Evolutionary conservation across 2,329 filamentous ascomycete genomes (phyloP).

Genomic region (Phialophora verrucosa): DNA sequence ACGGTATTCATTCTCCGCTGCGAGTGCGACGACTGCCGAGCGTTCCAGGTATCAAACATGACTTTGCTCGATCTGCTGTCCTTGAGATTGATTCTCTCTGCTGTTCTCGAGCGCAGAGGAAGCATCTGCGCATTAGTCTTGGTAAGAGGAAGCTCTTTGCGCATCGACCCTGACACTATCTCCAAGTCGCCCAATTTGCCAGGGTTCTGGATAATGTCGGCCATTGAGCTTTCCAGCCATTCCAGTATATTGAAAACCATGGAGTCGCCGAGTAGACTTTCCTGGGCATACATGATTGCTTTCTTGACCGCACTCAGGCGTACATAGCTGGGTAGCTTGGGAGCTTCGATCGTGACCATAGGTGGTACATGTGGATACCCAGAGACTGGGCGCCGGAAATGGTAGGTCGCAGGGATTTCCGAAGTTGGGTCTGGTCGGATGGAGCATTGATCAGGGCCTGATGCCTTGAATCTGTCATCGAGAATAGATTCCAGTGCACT

Average conservation of each 20-base stretch:
- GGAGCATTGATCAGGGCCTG: constrained; percentile 69
- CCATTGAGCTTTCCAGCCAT: constrained; percentile 87
- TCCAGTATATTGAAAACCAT: constrained; percentile 91
- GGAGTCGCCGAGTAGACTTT: constrained; percentile 77
- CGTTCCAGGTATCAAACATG: constrained; percentile 68
- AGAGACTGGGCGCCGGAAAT: constrained; percentile 71
- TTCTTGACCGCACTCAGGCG: constrained; percentile 85
- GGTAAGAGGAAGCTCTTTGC: neutral
- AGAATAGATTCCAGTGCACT: constrained; percentile 84
- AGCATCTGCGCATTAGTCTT: neutral
- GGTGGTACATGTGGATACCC: constrained; percentile 70
- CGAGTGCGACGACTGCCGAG: constrained; percentile 66
- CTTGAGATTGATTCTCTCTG: constrained; percentile 10
- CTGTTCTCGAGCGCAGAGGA: constrained; percentile 1
- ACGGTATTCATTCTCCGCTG: constrained; percentile 77
- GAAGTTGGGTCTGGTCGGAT: constrained; percentile 63
- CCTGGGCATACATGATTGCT: constrained; percentile 71
- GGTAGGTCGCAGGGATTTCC: constrained; percentile 48
- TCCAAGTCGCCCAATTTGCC: constrained; percentile 85
- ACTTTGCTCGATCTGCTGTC: constrained; percentile 46
- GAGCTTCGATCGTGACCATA: constrained; percentile 68
- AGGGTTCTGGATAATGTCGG: constrained; percentile 80
- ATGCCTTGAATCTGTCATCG: constrained; percentile 70
- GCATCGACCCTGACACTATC: constrained; percentile 67
- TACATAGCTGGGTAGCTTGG: constrained; percentile 79